phyloP scores from a whole-genome alignment of 257 asterid genomes.

The Solanum lignicaule region DNA sequence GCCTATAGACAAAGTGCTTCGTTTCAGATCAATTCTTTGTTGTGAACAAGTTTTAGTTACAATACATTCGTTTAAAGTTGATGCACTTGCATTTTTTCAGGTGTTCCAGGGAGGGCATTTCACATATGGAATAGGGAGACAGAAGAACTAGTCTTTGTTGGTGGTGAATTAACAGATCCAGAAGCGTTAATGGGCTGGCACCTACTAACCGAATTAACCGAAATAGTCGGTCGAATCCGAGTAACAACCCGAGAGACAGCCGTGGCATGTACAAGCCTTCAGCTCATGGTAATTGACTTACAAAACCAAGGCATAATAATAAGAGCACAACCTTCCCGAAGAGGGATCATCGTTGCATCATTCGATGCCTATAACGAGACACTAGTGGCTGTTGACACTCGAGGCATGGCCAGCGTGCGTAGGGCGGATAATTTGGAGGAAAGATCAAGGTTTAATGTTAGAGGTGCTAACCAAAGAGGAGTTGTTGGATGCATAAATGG shows the following conservation, averaged over 20 bases:
- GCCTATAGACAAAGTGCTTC: not conserved
- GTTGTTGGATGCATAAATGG: conserved; percentile 61
- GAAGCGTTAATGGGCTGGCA: conserved; percentile 93
- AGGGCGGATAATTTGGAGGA: conserved; percentile 29
- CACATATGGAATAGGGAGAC: conserved; percentile 68
- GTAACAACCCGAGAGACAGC: conserved; percentile 42
- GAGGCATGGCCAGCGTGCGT: conserved; percentile 41
- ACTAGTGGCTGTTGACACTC: conserved; percentile 27
- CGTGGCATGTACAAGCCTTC: conserved; percentile 60
- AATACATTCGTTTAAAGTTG: not conserved
- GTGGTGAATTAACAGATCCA: conserved; percentile 72
- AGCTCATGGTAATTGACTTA: conserved; percentile 48
- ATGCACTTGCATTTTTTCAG: conserved; percentile 11
- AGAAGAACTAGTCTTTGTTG: conserved; percentile 63
- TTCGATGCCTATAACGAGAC: conserved; percentile 38
- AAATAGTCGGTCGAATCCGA: conserved; percentile 53
- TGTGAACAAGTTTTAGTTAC: not conserved
- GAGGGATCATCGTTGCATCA: conserved; percentile 40
- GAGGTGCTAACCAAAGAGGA: conserved; percentile 36
- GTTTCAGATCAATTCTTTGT: not conserved
- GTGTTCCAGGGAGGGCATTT: conserved; percentile 79
- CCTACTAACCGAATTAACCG: conserved; percentile 46
- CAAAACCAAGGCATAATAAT: conserved; percentile 39
- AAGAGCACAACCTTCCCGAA: conserved; percentile 27
- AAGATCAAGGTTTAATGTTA: conserved; percentile 36